A percentile compares a stretch with the other conserved stretches of the same genome.
phyloP scores from a whole-genome alignment of 148 eudicot species.

The Fagopyrum homotropicum region DNA sequence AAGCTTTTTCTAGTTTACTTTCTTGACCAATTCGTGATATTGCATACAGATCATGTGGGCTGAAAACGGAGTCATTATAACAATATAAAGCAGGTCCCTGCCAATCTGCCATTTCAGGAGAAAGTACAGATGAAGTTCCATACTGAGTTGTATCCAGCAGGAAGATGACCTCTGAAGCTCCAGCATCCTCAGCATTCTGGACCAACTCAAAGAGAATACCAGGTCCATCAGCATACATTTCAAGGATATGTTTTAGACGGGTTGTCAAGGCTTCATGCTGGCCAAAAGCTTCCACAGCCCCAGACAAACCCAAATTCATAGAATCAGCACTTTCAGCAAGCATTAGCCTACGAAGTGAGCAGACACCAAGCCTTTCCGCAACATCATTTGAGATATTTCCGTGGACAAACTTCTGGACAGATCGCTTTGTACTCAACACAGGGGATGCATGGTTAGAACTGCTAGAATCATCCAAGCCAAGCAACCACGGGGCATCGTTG shows the following conservation, averaged over 20 bases:
- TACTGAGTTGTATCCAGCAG: slow-evolving; percentile 88
- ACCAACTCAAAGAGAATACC: slow-evolving; percentile 92
- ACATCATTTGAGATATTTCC: slow-evolving; percentile 95
- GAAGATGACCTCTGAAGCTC: slow-evolving; percentile 80
- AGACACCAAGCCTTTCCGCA: slow-evolving; percentile 97
- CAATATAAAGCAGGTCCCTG: slow-evolving; percentile 98
- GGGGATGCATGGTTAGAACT: slow-evolving; percentile 34
- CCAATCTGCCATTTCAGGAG: slow-evolving; percentile 99
- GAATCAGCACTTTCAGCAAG: slow-evolving; percentile 99
- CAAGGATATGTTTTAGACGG: slow-evolving; percentile 92
- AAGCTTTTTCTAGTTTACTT: slow-evolving; percentile 93
- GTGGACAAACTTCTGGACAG: slow-evolving; percentile 85
- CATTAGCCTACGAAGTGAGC: slow-evolving; percentile 86
- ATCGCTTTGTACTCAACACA: slow-evolving; percentile 42
- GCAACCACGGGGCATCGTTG: slow-evolving; percentile 99
- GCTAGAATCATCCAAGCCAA: slow-evolving; percentile 67
- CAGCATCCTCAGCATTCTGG: slow-evolving; percentile 99
- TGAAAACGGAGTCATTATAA: slow-evolving; percentile 89
- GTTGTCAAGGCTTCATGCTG: slow-evolving; percentile 99
- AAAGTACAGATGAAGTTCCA: slow-evolving; percentile 92
- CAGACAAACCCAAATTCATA: slow-evolving; percentile 88
- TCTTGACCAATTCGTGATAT: slow-evolving; percentile 99
- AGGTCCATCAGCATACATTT: slow-evolving; percentile 99
- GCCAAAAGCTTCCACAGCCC: slow-evolving; percentile 99
- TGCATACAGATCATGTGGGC: slow-evolving; percentile 86